Base-by-base conservation (phyloP, 352 stramenopile species). In the Pythium grandisporangium region DNA sequence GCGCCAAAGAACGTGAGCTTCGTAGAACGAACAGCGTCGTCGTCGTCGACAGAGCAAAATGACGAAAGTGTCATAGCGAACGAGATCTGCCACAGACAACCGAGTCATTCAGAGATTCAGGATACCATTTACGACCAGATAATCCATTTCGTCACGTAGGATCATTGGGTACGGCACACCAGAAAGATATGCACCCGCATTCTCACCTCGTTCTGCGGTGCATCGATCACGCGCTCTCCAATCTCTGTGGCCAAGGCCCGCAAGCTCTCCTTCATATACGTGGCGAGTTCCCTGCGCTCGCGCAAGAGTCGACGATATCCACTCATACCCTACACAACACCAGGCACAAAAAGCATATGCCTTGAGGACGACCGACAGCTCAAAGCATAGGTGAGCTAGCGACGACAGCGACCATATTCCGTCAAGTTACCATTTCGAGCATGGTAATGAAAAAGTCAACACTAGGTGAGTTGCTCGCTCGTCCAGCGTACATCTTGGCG, bases 361-460 rank as follows among this genome's bases (percentile, higher is more conserved):
- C n/a, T n/a, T n/a, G n/a, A n/a, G n/a, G n/a, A n/a, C n/a, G n/a
- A n/a, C n/a, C n/a, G n/a, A n/a, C n/a, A n/a, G n/a, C n/a, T n/a
- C n/a, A n/a, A n/a, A n/a, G n/a, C n/a, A n/a, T n/a, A n/a, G n/a
- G n/a, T n/a, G n/a, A n/a, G n/a, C n/a, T n/a, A n/a, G n/a, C n/a
- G n/a, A n/a, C n/a, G n/a, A n/a, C n/a, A n/a, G n/a, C n/a, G n/a
- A n/a, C n/a, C n/a, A n/a, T n/a, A n/a, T n/a, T n/a, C n/a, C n/a
- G n/a, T n/a, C n/a, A n/a, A n/a, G n/a, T 37, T 25, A 96, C 95
- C 84, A 99, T 97, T 29, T 95, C 95, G n/a, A 99, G 73, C 46
- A 99, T 86, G 0, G 96, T 99, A 61, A 99, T 97, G 60, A 99
- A 99, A 26, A 99, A 84, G 76, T 99, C 96, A 12, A 98, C 61